Base-by-base conservation (phyloP, 768 basidiomycete species). In the Pleurotus tuoliensis region DNA sequence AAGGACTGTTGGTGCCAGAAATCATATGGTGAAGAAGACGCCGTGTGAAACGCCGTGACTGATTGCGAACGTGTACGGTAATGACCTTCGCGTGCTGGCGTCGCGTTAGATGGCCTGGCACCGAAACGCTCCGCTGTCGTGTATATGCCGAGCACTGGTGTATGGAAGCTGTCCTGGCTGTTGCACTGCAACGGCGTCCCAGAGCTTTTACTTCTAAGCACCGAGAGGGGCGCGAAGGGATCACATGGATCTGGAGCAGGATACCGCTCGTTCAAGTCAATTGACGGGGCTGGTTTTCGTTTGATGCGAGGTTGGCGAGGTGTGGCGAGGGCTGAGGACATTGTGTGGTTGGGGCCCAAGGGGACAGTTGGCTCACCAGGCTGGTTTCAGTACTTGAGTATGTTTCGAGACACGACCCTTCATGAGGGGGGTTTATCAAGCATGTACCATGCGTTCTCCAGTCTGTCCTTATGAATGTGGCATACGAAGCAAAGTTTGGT, bases 171-270 rank as follows among this genome's bases (percentile, higher is more conserved):
- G 20, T 56, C 55, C 39, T 57, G 56, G 49, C 47, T 48, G 18
- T 27, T 34, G 6, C 40, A 38, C 9, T 34, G 46, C 24, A 75
- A 68, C 15, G 72, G 69, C 16, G 73, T 74, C 60, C 77, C 79
- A 4, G 82, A 71, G n/a, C 68, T 80, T 55, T 86, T 79, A 58
- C 76, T 80, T 49, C 88, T 82, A 24, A 90, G 75, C 22, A 82
- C 81, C 64, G 81, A 80, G 43, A 90, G 79, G 0, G 88, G 81
- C 4, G 83, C 87, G 60, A 88, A 88, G 1, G 88, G 88, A 66
- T 90, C 86, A 15, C 63, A 65, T 18, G 86, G 86, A 69, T 90
- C 88, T 27, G 86, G 86, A 1, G 73, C 68, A 4, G 88, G 88
- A 66, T 88, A 90, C 40, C 82, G 75, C 53, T 75, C 64, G 8